phyloP scores from a whole-genome alignment of 2,329 filamentous ascomycete genomes.

The Trichophyton rubrum region DNA sequence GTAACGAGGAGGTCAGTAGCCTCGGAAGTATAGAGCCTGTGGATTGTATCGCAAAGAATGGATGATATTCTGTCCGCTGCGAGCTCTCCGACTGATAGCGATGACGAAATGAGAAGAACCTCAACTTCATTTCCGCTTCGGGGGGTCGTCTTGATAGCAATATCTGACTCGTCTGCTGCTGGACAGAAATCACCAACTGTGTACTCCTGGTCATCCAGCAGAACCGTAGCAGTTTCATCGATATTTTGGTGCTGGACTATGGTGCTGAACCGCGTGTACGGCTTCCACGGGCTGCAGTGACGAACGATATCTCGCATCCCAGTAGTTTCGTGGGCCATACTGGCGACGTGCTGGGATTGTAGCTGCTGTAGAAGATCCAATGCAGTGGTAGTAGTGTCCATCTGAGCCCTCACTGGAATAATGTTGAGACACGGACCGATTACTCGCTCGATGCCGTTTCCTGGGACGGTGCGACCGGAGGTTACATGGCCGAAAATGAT shows the following conservation, averaged over 20 bases:
- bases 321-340: slow-evolving; percentile 43
- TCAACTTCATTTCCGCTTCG: background rate
- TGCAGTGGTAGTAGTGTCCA: slow-evolving; percentile 33
- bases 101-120: slow-evolving; percentile 1
- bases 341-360: slow-evolving; percentile 42
- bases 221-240: slow-evolving; percentile 24
- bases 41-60: background rate
- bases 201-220: slow-evolving; percentile 27
- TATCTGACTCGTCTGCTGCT: background rate
- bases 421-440: slow-evolving; percentile 22
- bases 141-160: background rate
- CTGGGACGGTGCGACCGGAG: slow-evolving; percentile 44
- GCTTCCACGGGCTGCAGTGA: slow-evolving; percentile 29
- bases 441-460: slow-evolving; percentile 38
- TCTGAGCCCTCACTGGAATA: background rate
- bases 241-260: slow-evolving; percentile 29
- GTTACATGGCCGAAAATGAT: slow-evolving; percentile 50
- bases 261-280: slow-evolving; percentile 28
- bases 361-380: slow-evolving; percentile 38
- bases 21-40: background rate
- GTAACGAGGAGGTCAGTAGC: background rate
- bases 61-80: background rate
- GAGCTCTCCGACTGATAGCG: background rate
- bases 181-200: slow-evolving; percentile 20
- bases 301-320: slow-evolving; percentile 42